Evolutionary conservation across 306 rosid genomes (phyloP), one percentile per base, ranked within the genome.

Genomic region (Glycyrrhiza uralensis): DNA sequence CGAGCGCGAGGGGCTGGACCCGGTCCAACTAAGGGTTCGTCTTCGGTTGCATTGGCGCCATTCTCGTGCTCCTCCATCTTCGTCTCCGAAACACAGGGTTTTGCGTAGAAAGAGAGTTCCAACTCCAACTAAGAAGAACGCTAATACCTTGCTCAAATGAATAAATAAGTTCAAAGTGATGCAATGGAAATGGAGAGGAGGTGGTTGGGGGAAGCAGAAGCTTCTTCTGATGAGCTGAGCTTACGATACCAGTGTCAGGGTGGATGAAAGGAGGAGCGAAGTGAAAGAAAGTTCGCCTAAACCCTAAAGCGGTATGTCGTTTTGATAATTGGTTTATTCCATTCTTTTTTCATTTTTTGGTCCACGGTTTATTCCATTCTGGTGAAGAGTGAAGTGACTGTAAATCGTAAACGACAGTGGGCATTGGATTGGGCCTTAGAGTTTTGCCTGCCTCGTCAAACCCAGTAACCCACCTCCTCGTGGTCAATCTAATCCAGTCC

Each of bases 1-100:
- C 97, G 97, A 54, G 86, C 54, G 1, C 87, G 87, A 39, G 91
- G 95, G 26, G 96, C 92, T 7, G 97, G 95, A 8, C 92, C 97
- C 1, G 98, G 98, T 13, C 98, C 99, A 18, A 86, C 74, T 2
- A 71, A 2, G 23, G 71, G 58, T 38, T 86, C 95, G 0, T 86
- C 95, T 45, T 85, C 95, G 45, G 7, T 74, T 41, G 11, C 51
- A 14, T 52, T 74, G 12, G 58, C 63, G 42, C 87, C 85, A 69
- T 84, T 80, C 12, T 83, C 78, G 23, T 30, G 68, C 12, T 80
- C 82, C 19, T 61, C 87, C 87, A 72, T 83, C 52, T 67, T 55
- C 68, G 47, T 6, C 14, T 44, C 17, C 6, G n/a, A 8, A 47
- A 1, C 5, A 38, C 9, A 2, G 49, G 35, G 6, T 18, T 42